Base-by-base conservation (phyloP, 2,329 filamentous ascomycete species). In the Colletotrichum sp. region DNA sequence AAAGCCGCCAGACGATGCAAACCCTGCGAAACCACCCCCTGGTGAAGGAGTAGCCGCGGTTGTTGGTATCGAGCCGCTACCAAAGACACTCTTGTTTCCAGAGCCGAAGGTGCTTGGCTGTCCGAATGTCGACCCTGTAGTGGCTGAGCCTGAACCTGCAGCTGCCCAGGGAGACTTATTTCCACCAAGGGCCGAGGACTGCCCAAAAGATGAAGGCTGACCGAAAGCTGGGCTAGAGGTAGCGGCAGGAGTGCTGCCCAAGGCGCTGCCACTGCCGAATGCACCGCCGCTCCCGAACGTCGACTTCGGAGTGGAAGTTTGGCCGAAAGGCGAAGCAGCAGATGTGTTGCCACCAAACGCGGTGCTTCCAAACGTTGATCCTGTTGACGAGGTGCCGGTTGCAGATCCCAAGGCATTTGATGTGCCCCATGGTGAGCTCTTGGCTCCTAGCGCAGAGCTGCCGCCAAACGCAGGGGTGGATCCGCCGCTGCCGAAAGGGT, bases 1-100 rank as follows among this genome's bases (percentile, higher is more conserved):
- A 80, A 93, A 93, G 2, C 91, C 91, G 5, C 89, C 85, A 74
- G 89, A 86, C 32, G 81, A 86, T 5, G 90, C 88, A 80, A 92
- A 92, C 30, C 85, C 85, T 28, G 91, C 87, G 79, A 91, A 91
- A 9, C 62, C 73, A 0, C 88, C 89, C 34, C 88, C 86, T 13
- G 86, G 84, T 8, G 83, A 67, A 2, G 85, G 79, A 6, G 84
- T 79, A 36, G 79, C 76, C 18, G 82, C 76, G 18, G 79, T 80
- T 66, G 77, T 80, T 8, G 79, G 79, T 13, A 77, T 64, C 5
- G 78, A 74, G 25, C 70, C 64, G 70, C 82, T 81, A 6, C 83
- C 85, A 77, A 89, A 89, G 2, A 85, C 81, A 66, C 82, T 85
- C 64, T 84, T 85, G 12, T 81, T 82, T 18, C 28, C 60, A 64